Evolutionary conservation across 441 rosid genomes (phyloP).

Genomic region (Erodium moschatum): DNA sequence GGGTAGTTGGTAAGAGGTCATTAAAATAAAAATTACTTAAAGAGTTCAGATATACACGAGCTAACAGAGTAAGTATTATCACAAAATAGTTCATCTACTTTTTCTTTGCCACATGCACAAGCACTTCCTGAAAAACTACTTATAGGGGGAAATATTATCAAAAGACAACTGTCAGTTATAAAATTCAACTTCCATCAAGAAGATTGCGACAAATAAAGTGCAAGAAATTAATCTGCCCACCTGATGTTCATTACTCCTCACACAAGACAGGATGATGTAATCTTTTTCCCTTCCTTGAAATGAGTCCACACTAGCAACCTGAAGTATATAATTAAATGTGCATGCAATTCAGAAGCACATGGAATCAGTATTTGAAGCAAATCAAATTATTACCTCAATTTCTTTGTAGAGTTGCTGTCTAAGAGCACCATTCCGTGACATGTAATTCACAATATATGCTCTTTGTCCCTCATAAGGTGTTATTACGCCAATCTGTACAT

Average conservation of each 20-base stretch:
- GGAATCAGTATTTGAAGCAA: constrained; percentile 9
- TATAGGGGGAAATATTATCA: neutral
- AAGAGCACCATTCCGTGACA: constrained; percentile 96
- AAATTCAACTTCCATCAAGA: neutral
- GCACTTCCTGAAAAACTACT: neutral
- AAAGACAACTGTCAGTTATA: neutral
- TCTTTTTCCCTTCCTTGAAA: constrained; percentile 99
- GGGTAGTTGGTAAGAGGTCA: constrained; percentile 2
- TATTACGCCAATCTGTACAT: constrained; percentile 82
- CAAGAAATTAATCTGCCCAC: constrained; percentile 29
- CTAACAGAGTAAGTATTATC: neutral
- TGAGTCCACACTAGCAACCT: constrained; percentile 99
- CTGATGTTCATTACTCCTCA: constrained; percentile 99
- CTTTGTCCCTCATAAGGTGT: constrained; percentile 98
- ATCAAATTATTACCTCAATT: constrained; percentile 58
- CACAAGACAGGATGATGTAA: constrained; percentile 95
- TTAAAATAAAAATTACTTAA: neutral
- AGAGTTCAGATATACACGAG: neutral
- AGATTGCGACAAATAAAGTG: neutral
- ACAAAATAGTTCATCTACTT: neutral
- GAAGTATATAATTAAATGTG: constrained; percentile 23
- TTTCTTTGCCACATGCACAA: neutral
- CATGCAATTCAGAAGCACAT: constrained; percentile 13
- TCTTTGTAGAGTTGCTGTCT: constrained; percentile 98
- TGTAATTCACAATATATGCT: constrained; percentile 94